Evolutionary conservation across 2,329 filamentous ascomycete genomes (phyloP).

Genomic region (Gremmenia infestans): DNA sequence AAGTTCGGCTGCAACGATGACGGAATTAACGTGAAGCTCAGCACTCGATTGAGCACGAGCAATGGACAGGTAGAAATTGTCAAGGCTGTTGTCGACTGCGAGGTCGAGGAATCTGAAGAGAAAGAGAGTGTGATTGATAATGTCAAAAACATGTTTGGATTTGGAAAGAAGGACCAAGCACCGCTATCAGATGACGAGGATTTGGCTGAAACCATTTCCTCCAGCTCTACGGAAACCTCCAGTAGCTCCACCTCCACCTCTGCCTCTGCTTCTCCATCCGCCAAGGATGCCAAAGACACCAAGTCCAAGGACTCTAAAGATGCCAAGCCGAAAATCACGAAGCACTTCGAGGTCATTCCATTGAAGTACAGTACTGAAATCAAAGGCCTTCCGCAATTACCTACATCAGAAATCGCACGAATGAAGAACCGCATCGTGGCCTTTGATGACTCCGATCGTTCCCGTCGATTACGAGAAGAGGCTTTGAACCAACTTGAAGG

Average conservation of each 20-base stretch:
- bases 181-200: constrained; percentile 59
- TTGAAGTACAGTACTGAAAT: constrained; percentile 26
- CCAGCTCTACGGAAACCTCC: constrained; percentile 17
- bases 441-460: constrained; percentile 80
- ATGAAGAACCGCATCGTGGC: constrained; percentile 64
- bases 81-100: constrained; percentile 77
- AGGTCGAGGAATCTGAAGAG: constrained; percentile 64
- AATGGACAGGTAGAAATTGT: constrained; percentile 77
- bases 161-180: constrained; percentile 82
- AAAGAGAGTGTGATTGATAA: constrained; percentile 85
- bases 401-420: constrained; percentile 25
- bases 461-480: constrained; percentile 74
- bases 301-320: constrained; percentile 21
- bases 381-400: constrained; percentile 26
- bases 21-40: constrained; percentile 77
- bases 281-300: constrained; percentile 20
- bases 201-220: neutral
- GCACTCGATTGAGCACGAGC: constrained; percentile 64
- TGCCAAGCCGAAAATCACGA: constrained; percentile 22
- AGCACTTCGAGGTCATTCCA: constrained; percentile 29
- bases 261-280: constrained; percentile 29
- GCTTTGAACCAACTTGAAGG: constrained; percentile 88
- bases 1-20: constrained; percentile 67
- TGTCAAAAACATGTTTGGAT: constrained; percentile 93
- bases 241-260: constrained; percentile 45